Evolutionary conservation across 2,329 filamentous ascomycete species (phyloP).

Genomic region (Alternaria hordeiaustralica): DNA sequence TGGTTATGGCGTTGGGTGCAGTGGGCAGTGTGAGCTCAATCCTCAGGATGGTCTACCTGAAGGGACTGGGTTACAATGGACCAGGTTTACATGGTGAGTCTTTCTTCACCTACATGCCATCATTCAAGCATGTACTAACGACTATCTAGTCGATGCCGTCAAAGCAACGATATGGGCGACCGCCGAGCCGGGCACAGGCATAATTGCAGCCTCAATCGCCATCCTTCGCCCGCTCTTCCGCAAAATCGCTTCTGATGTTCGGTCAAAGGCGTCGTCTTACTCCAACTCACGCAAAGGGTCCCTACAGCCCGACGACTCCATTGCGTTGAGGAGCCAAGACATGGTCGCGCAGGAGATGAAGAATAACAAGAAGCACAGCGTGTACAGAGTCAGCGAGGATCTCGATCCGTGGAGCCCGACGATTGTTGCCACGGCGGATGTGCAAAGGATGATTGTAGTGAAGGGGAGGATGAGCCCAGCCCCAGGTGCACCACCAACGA

Average conservation of each 20-base stretch:
- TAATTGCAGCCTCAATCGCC: slow-evolving; percentile 57
- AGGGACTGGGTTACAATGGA: slow-evolving; percentile 27
- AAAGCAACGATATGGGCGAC: slow-evolving; percentile 55
- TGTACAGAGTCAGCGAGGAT: slow-evolving; percentile 7
- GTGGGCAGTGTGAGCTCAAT: slow-evolving; percentile 42
- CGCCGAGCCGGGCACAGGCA: slow-evolving; percentile 58
- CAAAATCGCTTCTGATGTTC: slow-evolving; percentile 29
- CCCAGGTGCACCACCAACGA: background rate
- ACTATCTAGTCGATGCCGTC: slow-evolving; percentile 37
- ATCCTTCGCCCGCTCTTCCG: slow-evolving; percentile 55
- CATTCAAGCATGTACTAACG: slow-evolving; percentile 7
- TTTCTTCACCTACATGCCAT: background rate
- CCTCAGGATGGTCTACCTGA: slow-evolving; percentile 41
- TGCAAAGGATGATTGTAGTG: slow-evolving; percentile 19
- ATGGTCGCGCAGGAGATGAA: background rate
- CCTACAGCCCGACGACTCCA: slow-evolving; percentile 1
- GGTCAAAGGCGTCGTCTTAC: slow-evolving; percentile 21
- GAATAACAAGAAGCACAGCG: slow-evolving; percentile 16
- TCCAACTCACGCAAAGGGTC: slow-evolving; percentile 15
- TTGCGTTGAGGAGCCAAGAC: slow-evolving; percentile 24
- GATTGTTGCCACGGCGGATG: slow-evolving; percentile 21
- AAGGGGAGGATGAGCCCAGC: slow-evolving; percentile 12
- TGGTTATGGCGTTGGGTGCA: slow-evolving; percentile 54
- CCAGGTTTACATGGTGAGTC: slow-evolving; percentile 15
- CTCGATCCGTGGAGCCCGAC: slow-evolving; percentile 31